phyloP scores from a whole-genome alignment of 352 stramenopile species.

The Phytophthora uliginosa region DNA sequence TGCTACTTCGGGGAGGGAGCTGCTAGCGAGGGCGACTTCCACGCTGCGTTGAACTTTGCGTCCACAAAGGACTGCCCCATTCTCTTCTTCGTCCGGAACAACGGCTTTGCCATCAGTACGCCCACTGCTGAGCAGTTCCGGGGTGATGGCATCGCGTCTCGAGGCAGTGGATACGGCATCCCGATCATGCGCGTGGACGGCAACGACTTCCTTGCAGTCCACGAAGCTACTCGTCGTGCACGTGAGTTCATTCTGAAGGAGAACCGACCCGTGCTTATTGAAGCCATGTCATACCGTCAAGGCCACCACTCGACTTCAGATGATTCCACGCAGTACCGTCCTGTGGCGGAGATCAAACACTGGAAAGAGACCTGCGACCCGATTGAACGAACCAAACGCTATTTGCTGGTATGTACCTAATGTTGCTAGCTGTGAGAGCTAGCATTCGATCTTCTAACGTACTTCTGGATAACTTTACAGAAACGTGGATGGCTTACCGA shows the following conservation, averaged over 20 bases:
- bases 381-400: constrained; percentile 93
- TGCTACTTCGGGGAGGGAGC: constrained; percentile 99
- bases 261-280: constrained; percentile 95
- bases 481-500: constrained; percentile 91
- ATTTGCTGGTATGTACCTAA: constrained; percentile 78
- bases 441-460: not conserved
- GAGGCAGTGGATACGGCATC: constrained; percentile 97
- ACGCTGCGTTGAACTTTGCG: constrained; percentile 98
- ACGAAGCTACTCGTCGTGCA: constrained; percentile 93
- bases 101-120: constrained; percentile 99
- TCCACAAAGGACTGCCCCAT: constrained; percentile 96
- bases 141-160: constrained; percentile 97
- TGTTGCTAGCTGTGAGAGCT: not conserved
- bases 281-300: constrained; percentile 99
- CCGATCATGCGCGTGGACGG: constrained; percentile 97
- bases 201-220: constrained; percentile 98
- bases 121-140: constrained; percentile 97
- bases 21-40: constrained; percentile 98
- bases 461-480: constrained; percentile 29
- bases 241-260: constrained; percentile 93
- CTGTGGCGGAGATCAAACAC: constrained; percentile 93
- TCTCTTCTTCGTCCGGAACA: constrained; percentile 99
- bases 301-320: constrained; percentile 99
- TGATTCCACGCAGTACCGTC: constrained; percentile 97
- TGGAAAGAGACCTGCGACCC: constrained; percentile 93